Conservation (phyloP, 371 early-diverging fungal genomes). For the Smittium mucronatum region DNA sequence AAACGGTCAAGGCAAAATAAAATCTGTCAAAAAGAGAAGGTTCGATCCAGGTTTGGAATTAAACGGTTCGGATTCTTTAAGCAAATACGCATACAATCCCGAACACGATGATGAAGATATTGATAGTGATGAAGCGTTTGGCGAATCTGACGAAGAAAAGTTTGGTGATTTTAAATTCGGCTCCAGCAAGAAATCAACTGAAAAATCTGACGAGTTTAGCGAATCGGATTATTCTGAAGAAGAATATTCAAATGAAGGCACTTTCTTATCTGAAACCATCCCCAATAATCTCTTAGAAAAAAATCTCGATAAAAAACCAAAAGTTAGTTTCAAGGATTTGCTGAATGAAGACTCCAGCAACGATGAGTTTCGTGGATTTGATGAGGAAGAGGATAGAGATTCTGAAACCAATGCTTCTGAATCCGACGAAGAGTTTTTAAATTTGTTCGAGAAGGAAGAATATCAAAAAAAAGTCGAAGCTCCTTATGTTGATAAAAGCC, state of each 20-base stretch:
- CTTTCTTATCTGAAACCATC: slow-evolving; percentile 7
- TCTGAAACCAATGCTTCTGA: background rate
- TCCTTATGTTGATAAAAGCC: slow-evolving; percentile 30
- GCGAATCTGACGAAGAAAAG: slow-evolving; percentile 67
- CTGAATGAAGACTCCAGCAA: slow-evolving; percentile 29
- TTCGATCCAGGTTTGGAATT: background rate
- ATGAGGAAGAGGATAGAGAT: slow-evolving; percentile 25
- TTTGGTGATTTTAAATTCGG: slow-evolving; percentile 54
- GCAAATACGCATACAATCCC: background rate
- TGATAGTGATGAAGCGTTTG: slow-evolving; percentile 80
- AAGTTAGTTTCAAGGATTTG: slow-evolving; percentile 21
- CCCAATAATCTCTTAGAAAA: slow-evolving; percentile 25
- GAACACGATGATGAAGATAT: slow-evolving; percentile 82
- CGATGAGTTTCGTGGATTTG: slow-evolving; percentile 25
- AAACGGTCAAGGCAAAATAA: background rate
- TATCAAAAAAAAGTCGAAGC: slow-evolving; percentile 16
- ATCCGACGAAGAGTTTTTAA: background rate
- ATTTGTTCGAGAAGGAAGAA: background rate
- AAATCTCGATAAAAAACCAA: slow-evolving; percentile 35
- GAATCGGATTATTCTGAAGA: slow-evolving; percentile 17
- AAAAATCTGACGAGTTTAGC: slow-evolving; percentile 3
- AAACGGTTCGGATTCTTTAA: background rate
- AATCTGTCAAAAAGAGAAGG: background rate
- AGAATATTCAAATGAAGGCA: slow-evolving; percentile 12
- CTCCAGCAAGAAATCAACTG: slow-evolving; percentile 9